Base-by-base conservation (phyloP, 1,139 yeast genomes). In the Kurtzmaniella quercitrusa region DNA sequence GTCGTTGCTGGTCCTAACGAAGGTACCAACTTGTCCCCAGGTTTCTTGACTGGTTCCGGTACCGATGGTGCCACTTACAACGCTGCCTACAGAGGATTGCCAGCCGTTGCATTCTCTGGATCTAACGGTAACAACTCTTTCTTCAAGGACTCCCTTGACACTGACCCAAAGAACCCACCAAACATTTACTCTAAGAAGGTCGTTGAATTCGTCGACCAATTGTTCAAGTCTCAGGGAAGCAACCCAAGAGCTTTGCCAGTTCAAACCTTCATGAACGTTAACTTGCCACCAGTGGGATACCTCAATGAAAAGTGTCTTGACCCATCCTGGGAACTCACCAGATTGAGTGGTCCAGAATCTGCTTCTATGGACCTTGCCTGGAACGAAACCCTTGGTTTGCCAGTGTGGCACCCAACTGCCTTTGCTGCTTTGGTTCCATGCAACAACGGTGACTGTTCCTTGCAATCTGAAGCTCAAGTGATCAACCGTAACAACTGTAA, bases 1-100 rank as follows among this genome's bases (percentile, higher is more conserved):
- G 68, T 72, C 47, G 76, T 73, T 42, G 55, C 68, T 39, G 78
- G 77, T 48, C 77, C 77, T 38, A 73, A 73, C 54, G 77, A 73
- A 58, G 78, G 77, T 50, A 55, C 62, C 44, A 73, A 73, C 61
- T 48, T 61, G 51, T 64, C 71, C 38, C 71, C 73, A 37, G 74
- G 70, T 38, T 57, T 59, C 50, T 70, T 54, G 58, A 66, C 77
- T 37, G 49, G 66, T 42, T 68, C 75, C 14, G 78, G 77, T 49
- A 73, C 78, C 39, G 64, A 70, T 51, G 76, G 73, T 53, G 77
- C 77, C 43, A 57, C 74, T 42, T 70, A 70, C 60, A 60, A 62
- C 48, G 59, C 75, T 34, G 67, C 70, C 38, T 69, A 70, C 62
- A 62, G 76, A 53, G 68, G 70, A 34, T 39, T 61, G 43, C 77